Evolutionary conservation across 2,329 filamentous ascomycete species (phyloP), one percentile per base, ranked within the genome.

Genomic region (Colletotrichum euphorbiae): DNA sequence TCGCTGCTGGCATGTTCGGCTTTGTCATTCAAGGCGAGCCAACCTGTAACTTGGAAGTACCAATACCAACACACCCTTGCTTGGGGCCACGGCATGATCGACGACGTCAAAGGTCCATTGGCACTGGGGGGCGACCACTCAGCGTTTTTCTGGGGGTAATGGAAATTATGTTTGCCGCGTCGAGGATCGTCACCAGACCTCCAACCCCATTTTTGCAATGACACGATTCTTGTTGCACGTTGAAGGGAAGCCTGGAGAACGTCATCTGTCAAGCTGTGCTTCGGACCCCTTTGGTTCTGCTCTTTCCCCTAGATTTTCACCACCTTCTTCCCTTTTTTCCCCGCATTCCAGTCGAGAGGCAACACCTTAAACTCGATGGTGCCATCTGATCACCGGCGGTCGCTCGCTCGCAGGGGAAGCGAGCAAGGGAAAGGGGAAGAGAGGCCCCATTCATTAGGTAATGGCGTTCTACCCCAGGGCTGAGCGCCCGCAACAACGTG

Each of bases 401-500:
- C 15, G 40, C 46, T 31, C 13, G 40, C 42, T 42, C 9, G 24
- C 31, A 17, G 36, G 33, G 33, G 40, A 31, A 48, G 31, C 40
- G 21, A 45, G 28, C 11, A 19, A 43, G 43, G 38, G 42, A 24
- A 28, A 28, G 7, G 33, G 60, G 33, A 40, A 40, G 8, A 21
- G 36, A 19, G 43, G 42, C 58, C 24, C 40, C 19, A 33, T 31
- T 57, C 38, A 57, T 69, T 62, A 67, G 56, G 67, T 69, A 69
- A 67, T 57, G 56, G 63, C 33, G 19, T 19, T 36, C 3, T 50
- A 17, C 33, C 40, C 52, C 56, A 67, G 56, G 62, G 67, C 62
- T 67, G 63, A 69, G 57, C 67, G 67, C 67, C 67, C 56, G 67
- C 67, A 69, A 17, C 38, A 69, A 69, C 67, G 67, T 69, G 67